Evolutionary conservation across 495 filamentous ascomycete species (phyloP).

Genomic region (Neurospora sp.): DNA sequence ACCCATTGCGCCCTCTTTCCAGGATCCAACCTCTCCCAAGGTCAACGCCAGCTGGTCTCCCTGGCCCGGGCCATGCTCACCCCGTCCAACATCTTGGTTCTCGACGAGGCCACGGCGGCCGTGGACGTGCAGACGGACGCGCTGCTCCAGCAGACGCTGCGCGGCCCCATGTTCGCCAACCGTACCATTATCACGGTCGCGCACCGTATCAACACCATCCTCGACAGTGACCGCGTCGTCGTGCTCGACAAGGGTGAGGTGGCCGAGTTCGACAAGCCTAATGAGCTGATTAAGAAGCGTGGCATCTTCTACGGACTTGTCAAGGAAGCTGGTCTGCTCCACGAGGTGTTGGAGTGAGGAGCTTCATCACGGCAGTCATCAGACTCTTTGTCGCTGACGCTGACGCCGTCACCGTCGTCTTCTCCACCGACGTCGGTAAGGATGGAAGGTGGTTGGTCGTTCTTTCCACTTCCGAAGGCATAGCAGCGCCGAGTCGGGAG

Average conservation of each 20-base stretch:
- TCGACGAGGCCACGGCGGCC: conserved; percentile 95
- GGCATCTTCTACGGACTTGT: conserved; percentile 37
- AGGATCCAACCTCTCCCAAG: conserved; percentile 73
- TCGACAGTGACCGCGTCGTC: conserved; percentile 84
- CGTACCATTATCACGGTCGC: conserved; percentile 97
- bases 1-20: conserved; percentile 4
- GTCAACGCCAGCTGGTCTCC: conserved; percentile 85
- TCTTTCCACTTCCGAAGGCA: not conserved
- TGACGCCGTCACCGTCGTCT: not conserved
- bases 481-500: not conserved
- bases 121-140: conserved; percentile 94
- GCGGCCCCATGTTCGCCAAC: conserved; percentile 61
- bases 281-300: conserved; percentile 30
- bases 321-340: conserved; percentile 35
- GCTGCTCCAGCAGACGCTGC: conserved; percentile 59
- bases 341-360: conserved; percentile 6
- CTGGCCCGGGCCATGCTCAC: conserved; percentile 88
- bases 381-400: not conserved
- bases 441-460: not conserved
- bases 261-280: conserved; percentile 36
- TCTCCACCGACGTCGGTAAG: not conserved
- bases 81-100: conserved; percentile 91
- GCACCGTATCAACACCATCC: conserved; percentile 93
- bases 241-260: conserved; percentile 60
- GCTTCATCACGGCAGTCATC: not conserved